Conservation (phyloP, 2,329 filamentous ascomycete genomes). For the Cordyceps tenuipes region DNA sequence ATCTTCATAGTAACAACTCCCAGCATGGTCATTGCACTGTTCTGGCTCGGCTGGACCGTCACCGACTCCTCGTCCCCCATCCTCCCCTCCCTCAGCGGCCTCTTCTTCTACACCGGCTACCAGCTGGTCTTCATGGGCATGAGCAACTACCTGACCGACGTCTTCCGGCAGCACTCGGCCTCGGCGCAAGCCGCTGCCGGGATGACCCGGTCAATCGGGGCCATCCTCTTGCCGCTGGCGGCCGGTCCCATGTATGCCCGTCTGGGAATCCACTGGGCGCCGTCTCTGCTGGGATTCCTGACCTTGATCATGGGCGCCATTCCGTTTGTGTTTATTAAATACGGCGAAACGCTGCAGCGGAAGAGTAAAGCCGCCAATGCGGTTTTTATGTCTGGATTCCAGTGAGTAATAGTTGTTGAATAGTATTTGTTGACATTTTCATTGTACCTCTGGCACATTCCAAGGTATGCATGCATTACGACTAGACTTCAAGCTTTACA, state of each 20-base stretch:
- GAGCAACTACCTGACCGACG: slow-evolving; percentile 27
- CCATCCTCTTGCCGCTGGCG: slow-evolving; percentile 25
- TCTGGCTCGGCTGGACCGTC: slow-evolving; percentile 55
- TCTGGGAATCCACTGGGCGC: slow-evolving; percentile 28
- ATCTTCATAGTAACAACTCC: slow-evolving; percentile 16
- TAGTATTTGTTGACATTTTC: neutral
- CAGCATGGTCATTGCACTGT: slow-evolving; percentile 46
- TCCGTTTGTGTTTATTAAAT: slow-evolving; percentile 9
- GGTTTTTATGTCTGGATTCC: neutral
- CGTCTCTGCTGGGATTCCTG: slow-evolving; percentile 26
- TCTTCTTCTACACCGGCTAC: slow-evolving; percentile 34
- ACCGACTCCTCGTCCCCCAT: slow-evolving; percentile 24
- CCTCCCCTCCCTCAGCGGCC: slow-evolving; percentile 31
- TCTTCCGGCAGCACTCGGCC: slow-evolving; percentile 25
- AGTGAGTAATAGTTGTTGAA: neutral
- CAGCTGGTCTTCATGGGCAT: slow-evolving; percentile 29
- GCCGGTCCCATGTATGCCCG: slow-evolving; percentile 24
- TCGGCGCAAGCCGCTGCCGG: slow-evolving; percentile 28
- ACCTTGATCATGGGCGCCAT: slow-evolving; percentile 13
- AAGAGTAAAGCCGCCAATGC: slow-evolving; percentile 2
- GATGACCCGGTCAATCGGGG: slow-evolving; percentile 25
- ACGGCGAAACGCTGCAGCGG: neutral
- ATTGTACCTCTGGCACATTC: neutral
- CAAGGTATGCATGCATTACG: neutral
- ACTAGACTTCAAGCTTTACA: neutral